A percentile compares a stretch with the other conserved stretches of the same genome.
phyloP scores from a whole-genome alignment of 345 rosid species.

The Eucalyptus polyanthemos region DNA sequence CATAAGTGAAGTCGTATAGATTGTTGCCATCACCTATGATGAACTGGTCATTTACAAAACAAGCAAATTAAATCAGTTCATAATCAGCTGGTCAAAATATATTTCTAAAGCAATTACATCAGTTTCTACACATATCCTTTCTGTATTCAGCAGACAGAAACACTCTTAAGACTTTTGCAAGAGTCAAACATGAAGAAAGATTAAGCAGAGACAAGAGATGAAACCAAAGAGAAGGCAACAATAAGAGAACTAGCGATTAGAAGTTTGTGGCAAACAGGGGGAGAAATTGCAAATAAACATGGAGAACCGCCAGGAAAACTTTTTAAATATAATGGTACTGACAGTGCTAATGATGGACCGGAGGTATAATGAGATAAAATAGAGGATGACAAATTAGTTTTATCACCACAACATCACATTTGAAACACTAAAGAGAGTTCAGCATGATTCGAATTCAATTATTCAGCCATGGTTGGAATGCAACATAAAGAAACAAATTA shows the following conservation, averaged over 20 bases:
- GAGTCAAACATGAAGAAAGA: background rate
- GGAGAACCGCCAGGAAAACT: background rate
- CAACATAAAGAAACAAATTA: conserved; percentile 1
- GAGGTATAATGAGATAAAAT: background rate
- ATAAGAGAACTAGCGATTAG: background rate
- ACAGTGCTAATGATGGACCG: background rate
- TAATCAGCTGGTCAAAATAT: background rate
- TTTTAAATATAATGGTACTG: background rate
- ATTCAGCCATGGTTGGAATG: background rate
- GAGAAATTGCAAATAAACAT: background rate
- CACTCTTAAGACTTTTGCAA: background rate
- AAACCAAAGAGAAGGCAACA: background rate
- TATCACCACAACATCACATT: background rate
- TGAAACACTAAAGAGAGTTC: background rate
- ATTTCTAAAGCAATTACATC: background rate
- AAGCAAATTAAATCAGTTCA: background rate
- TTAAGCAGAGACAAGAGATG: background rate
- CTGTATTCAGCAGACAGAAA: background rate
- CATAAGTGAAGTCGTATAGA: conserved; percentile 72
- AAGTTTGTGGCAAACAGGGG: background rate
- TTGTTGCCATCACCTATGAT: conserved; percentile 90
- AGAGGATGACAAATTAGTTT: background rate
- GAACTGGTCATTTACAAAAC: conserved; percentile 26
- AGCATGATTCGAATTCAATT: background rate
- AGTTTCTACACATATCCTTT: background rate